Evolutionary conservation across 129 eudicot genomes (phyloP).

Genomic region (Flaveria sonorensis): DNA sequence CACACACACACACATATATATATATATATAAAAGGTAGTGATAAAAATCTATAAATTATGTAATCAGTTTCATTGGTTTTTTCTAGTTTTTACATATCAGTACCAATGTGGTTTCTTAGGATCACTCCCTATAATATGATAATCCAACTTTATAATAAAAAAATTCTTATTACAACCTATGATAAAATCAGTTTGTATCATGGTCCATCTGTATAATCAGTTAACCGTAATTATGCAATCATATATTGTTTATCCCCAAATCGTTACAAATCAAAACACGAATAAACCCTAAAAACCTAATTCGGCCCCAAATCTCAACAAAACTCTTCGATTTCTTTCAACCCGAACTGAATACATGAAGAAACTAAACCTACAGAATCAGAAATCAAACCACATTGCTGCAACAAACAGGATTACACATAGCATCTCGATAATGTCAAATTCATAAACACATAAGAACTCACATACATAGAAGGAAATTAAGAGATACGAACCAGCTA

Average conservation of each 20-base stretch:
- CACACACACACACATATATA: too few relatives aligned
- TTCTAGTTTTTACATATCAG: too few relatives aligned
- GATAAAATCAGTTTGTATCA: too few relatives aligned
- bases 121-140: too few relatives aligned
- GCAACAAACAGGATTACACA: background rate
- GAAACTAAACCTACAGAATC: background rate
- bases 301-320: background rate
- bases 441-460: background rate
- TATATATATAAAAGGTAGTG: too few relatives aligned
- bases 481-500: constrained; percentile 52
- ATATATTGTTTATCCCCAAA: constrained; percentile 3
- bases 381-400: constrained; percentile 26
- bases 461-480: background rate
- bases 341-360: background rate
- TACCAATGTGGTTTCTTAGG: too few relatives aligned
- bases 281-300: constrained; percentile 9
- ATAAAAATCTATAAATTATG: too few relatives aligned
- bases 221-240: background rate
- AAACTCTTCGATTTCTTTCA: background rate
- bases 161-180: too few relatives aligned
- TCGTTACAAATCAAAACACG: constrained; percentile 11
- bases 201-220: too few relatives aligned
- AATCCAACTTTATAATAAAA: too few relatives aligned
- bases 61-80: too few relatives aligned
- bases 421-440: background rate